Percentiles rank a stretch among this genome's conserved stretches.
phyloP scores from a whole-genome alignment of 768 basidiomycete species.

The Rossbeevera mucosa region DNA sequence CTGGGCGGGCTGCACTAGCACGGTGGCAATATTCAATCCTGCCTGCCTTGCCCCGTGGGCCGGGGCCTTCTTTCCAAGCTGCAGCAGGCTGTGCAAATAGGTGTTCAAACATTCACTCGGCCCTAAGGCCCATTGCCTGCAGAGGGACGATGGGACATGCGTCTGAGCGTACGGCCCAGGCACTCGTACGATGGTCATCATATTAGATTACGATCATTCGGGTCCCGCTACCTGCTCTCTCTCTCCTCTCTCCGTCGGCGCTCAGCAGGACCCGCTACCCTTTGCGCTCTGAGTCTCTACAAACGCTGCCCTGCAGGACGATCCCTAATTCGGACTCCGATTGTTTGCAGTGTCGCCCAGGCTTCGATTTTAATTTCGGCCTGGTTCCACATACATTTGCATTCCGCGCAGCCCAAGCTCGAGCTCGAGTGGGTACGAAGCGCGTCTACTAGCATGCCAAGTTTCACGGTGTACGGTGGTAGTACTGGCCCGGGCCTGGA shows the following conservation, averaged over 20 bases:
- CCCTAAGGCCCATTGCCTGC: neutral
- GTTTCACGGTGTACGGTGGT: neutral
- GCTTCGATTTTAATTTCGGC: neutral
- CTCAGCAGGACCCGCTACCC: neutral
- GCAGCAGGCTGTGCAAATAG: neutral
- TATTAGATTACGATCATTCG: neutral
- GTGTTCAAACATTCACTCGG: neutral
- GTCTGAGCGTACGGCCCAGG: too few relatives aligned
- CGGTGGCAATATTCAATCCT: too few relatives aligned
- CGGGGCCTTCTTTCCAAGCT: too few relatives aligned
- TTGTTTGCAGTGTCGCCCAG: neutral
- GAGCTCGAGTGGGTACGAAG: neutral
- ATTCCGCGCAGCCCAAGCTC: neutral
- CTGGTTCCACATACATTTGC: neutral
- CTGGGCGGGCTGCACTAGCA: neutral
- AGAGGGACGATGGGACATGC: neutral
- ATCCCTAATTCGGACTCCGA: neutral
- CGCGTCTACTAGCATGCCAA: neutral
- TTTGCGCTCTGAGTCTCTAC: neutral
- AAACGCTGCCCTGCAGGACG: neutral
- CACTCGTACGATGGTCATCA: neutral
- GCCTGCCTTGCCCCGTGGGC: too few relatives aligned
- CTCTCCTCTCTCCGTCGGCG: neutral
- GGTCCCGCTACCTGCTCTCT: neutral
- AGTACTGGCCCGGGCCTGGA: neutral